Evolutionary conservation across 306 rosid species (phyloP).

Genomic region (Cicer bijugum): DNA sequence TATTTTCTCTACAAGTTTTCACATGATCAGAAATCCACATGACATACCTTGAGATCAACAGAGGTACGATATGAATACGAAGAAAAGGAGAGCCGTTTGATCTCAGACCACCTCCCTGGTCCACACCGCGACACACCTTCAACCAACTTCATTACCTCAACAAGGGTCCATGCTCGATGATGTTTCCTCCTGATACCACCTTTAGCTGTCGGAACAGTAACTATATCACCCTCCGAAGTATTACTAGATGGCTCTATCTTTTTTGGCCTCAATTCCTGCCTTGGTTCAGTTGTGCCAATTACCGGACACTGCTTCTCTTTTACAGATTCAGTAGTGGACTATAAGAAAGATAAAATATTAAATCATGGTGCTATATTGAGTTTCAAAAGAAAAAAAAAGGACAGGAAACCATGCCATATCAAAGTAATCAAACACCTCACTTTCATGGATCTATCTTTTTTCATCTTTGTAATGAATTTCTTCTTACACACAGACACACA

Average conservation of each 20-base stretch:
- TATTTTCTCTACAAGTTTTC: conserved; percentile 2
- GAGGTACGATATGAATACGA: conserved; percentile 90
- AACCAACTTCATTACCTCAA: conserved; percentile 80
- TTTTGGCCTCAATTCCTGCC: conserved; percentile 53
- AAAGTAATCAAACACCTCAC: conserved; percentile 8
- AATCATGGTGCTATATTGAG: conserved; percentile 4
- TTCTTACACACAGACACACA: not conserved
- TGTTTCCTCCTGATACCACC: conserved; percentile 96
- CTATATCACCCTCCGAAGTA: conserved; percentile 56
- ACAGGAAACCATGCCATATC: not conserved
- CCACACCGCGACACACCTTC: conserved; percentile 94
- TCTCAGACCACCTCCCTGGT: conserved; percentile 98
- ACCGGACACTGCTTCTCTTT: conserved; percentile 53
- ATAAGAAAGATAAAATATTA: conserved; percentile 25
- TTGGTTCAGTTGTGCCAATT: conserved; percentile 47
- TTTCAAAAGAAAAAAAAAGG: not conserved
- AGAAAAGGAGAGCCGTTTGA: conserved; percentile 83
- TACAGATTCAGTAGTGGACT: conserved; percentile 59
- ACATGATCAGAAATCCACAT: conserved; percentile 17
- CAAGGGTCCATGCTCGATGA: conserved; percentile 96
- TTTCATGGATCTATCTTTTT: not conserved
- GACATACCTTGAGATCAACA: conserved; percentile 88
- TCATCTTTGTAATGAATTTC: conserved; percentile 11
- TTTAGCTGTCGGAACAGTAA: conserved; percentile 69
- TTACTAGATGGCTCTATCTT: conserved; percentile 54